Evolutionary conservation across 495 filamentous ascomycete species (phyloP).

Genomic region (Podospora pseudocomata): DNA sequence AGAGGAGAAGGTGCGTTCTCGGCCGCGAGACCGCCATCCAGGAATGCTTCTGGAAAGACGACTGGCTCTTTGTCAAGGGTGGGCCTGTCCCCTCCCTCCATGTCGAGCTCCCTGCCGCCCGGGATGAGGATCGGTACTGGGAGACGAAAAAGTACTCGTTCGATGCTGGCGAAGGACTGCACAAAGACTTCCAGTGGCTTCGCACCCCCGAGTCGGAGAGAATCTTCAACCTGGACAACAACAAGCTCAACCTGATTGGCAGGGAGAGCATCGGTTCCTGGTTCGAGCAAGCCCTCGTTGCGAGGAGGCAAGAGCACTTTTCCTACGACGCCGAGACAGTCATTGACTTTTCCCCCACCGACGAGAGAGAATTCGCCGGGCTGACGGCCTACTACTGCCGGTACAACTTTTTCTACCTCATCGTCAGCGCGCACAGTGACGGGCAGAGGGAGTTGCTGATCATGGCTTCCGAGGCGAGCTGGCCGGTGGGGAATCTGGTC

Average conservation of each 20-base stretch:
- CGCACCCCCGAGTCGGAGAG: conserved; percentile 53
- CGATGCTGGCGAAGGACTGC: conserved; percentile 32
- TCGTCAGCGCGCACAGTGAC: conserved; percentile 51
- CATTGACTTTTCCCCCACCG: conserved; percentile 47
- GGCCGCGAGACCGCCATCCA: conserved; percentile 55
- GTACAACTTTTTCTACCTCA: conserved; percentile 57
- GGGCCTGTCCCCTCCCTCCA: conserved; percentile 51
- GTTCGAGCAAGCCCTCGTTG: conserved; percentile 56
- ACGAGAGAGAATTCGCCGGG: conserved; percentile 55
- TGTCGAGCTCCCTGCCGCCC: conserved; percentile 48
- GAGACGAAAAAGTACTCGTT: conserved; percentile 50
- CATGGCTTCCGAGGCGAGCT: conserved; percentile 48
- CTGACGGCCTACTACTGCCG: conserved; percentile 57
- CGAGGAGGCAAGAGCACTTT: conserved; percentile 53
- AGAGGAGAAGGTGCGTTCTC: conserved; percentile 51
- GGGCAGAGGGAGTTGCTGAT: conserved; percentile 53
- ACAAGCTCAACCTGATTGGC: conserved; percentile 45
- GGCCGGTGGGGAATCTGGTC: conserved; percentile 44
- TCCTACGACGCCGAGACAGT: conserved; percentile 55
- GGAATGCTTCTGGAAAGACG: conserved; percentile 52
- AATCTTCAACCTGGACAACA: conserved; percentile 42
- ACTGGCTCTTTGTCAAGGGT: conserved; percentile 57
- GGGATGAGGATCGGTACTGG: conserved; percentile 53
- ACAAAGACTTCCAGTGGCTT: conserved; percentile 55
- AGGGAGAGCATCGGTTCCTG: conserved; percentile 51